Conservation (phyloP, 2,329 filamentous ascomycete species). For the Scleromitrula shiraiana region DNA sequence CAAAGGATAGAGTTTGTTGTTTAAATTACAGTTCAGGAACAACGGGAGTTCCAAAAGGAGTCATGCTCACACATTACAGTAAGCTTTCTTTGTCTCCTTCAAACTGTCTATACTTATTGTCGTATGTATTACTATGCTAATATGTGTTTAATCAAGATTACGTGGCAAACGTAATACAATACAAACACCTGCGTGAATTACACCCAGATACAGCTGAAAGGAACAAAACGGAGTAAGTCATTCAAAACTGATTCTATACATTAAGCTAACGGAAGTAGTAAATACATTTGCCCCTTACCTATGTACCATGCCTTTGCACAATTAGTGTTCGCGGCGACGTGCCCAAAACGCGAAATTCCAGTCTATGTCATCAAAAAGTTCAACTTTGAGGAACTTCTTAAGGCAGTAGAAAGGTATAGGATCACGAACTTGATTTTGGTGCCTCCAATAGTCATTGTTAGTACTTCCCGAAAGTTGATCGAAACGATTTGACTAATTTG, state of each 20-base stretch:
- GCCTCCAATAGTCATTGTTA: constrained; percentile 49
- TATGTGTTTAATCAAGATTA: constrained; percentile 6
- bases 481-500: neutral
- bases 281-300: constrained; percentile 19
- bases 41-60: constrained; percentile 77
- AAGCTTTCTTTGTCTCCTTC: neutral
- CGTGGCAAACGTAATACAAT: constrained; percentile 34
- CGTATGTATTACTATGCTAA: neutral
- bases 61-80: constrained; percentile 58
- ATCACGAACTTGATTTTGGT: constrained; percentile 47
- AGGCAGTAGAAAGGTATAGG: constrained; percentile 16
- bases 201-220: constrained; percentile 54
- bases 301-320: constrained; percentile 1
- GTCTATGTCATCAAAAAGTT: constrained; percentile 52
- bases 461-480: neutral
- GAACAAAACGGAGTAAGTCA: constrained; percentile 59
- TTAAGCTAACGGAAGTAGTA: constrained; percentile 10
- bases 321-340: constrained; percentile 38
- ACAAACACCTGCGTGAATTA: constrained; percentile 41
- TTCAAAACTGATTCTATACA: constrained; percentile 67
- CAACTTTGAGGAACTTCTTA: constrained; percentile 32
- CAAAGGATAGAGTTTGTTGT: constrained; percentile 43
- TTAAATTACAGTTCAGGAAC: constrained; percentile 69
- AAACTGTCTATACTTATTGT: too few species aligned
- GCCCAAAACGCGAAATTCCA: constrained; percentile 34